These are phyloP conservation scores for Aspergillus sp. DNA, from an alignment of 2,329 filamentous ascomycete genomes.

Conservation along the genomic window DNA sequence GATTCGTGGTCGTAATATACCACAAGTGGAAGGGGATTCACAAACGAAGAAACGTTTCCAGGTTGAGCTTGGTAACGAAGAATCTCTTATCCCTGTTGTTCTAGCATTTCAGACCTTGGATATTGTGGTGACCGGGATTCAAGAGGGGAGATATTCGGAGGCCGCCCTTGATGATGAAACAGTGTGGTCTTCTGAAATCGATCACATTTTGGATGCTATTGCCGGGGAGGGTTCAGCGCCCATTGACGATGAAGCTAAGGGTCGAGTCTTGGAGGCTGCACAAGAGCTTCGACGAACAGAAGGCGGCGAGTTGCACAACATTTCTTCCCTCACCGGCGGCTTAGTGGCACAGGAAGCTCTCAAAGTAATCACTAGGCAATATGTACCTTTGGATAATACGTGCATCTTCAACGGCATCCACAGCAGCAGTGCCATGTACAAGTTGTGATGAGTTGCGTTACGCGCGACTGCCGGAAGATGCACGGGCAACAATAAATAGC, in stretches of 20 bases:
- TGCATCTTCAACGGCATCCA: constrained; percentile 63
- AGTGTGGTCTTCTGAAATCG: constrained; percentile 32
- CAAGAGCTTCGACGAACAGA: constrained; percentile 73
- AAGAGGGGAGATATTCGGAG: constrained; percentile 33
- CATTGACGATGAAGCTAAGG: constrained; percentile 49
- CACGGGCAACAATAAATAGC: not conserved
- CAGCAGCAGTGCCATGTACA: constrained; percentile 56
- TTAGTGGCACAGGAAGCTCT: constrained; percentile 97
- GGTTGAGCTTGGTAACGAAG: constrained; percentile 41
- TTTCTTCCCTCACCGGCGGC: constrained; percentile 81
- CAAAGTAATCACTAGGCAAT: constrained; percentile 70
- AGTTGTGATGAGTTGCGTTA: constrained; percentile 33
- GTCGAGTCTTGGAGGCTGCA: constrained; percentile 55
- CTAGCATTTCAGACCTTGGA: constrained; percentile 58
- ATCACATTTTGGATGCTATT: constrained; percentile 29
- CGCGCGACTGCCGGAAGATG: not conserved
- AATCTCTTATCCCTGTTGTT: constrained; percentile 68
- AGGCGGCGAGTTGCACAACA: constrained; percentile 88
- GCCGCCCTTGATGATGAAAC: constrained; percentile 33
- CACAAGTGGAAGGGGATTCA: constrained; percentile 46
- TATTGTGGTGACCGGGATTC: constrained; percentile 55
- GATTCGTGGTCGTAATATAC: constrained; percentile 64
- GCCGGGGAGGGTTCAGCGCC: constrained; percentile 45
- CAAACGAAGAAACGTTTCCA: constrained; percentile 45
- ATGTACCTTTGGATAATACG: constrained; percentile 63